Evolutionary conservation across 345 rosid genomes (phyloP).

Genomic region (Erodium maritimum): DNA sequence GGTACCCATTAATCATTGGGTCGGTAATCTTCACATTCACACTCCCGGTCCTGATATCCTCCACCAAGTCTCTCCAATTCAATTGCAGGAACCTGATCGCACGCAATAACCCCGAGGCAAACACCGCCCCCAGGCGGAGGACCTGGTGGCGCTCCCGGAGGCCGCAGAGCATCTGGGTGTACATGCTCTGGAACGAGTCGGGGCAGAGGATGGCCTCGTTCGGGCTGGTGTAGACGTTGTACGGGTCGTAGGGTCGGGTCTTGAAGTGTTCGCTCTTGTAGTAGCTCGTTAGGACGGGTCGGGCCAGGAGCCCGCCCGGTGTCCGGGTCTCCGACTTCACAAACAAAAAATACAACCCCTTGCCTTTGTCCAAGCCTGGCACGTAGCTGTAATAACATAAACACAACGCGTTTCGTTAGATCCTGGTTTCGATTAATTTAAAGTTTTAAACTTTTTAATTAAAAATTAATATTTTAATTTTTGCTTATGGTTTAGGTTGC

Average conservation of each 20-base stretch:
- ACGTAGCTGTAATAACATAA: slow-evolving; percentile 57
- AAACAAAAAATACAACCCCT: slow-evolving; percentile 72
- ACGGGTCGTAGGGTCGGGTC: slow-evolving; percentile 76
- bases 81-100: slow-evolving; percentile 87
- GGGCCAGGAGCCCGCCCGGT: slow-evolving; percentile 74
- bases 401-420: slow-evolving; percentile 12
- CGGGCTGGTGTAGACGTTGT: slow-evolving; percentile 85
- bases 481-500: slow-evolving; percentile 10
- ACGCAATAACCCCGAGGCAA: slow-evolving; percentile 83
- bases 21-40: slow-evolving; percentile 41
- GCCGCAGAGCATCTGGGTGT: slow-evolving; percentile 85
- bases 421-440: too few relatives aligned
- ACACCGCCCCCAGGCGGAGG: slow-evolving; percentile 83
- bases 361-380: slow-evolving; percentile 83
- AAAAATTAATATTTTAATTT: not conserved
- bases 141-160: slow-evolving; percentile 60
- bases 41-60: slow-evolving; percentile 51
- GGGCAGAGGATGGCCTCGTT: slow-evolving; percentile 81
- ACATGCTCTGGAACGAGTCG: slow-evolving; percentile 95
- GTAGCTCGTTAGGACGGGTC: slow-evolving; percentile 94
- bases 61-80: slow-evolving; percentile 50
- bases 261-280: slow-evolving; percentile 85
- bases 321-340: slow-evolving; percentile 85
- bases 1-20: slow-evolving; percentile 29
- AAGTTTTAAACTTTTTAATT: too few relatives aligned